A percentile compares a stretch with the other conserved stretches of the same genome.
These are phyloP conservation scores for Silene coronaria DNA, from an alignment of 179 eudicot genomes.

Conservation along the genomic window DNA sequence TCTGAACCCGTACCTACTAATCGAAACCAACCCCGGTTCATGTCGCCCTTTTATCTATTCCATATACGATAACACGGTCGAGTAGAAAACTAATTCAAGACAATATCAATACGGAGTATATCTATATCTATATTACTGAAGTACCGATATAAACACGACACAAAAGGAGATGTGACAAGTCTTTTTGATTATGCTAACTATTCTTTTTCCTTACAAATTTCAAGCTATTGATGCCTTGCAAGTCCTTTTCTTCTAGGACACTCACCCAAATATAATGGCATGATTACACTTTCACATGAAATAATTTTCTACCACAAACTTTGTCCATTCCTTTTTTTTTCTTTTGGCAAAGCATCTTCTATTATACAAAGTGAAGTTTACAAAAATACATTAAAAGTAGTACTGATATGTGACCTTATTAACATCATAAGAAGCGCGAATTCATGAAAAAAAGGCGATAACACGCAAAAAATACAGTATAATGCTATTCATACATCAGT, in stretches of 20 bases:
- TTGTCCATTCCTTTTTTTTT: not conserved
- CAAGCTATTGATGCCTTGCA: not conserved
- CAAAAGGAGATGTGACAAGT: too few relatives aligned
- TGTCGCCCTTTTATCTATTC: too few relatives aligned
- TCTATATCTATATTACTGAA: too few relatives aligned
- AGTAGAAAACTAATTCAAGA: too few relatives aligned
- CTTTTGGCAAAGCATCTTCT: not conserved
- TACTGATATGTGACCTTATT: not conserved
- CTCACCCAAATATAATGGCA: not conserved
- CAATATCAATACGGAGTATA: too few relatives aligned
- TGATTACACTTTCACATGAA: not conserved
- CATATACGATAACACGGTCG: too few relatives aligned
- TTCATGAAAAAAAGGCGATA: not conserved
- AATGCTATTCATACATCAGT: not conserved
- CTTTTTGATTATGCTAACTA: too few relatives aligned
- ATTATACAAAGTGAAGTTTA: not conserved
- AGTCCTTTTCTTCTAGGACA: not conserved
- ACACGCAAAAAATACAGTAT: slow-evolving; percentile 5
- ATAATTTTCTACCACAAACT: not conserved
- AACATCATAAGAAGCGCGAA: not conserved
- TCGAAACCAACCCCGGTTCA: too few relatives aligned
- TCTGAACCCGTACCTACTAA: too few relatives aligned
- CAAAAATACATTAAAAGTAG: not conserved
- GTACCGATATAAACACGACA: too few relatives aligned
- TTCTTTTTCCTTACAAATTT: too few relatives aligned